Conservation (phyloP, 1,284 basidiomycete genomes). For the Inonotus hispidus region DNA sequence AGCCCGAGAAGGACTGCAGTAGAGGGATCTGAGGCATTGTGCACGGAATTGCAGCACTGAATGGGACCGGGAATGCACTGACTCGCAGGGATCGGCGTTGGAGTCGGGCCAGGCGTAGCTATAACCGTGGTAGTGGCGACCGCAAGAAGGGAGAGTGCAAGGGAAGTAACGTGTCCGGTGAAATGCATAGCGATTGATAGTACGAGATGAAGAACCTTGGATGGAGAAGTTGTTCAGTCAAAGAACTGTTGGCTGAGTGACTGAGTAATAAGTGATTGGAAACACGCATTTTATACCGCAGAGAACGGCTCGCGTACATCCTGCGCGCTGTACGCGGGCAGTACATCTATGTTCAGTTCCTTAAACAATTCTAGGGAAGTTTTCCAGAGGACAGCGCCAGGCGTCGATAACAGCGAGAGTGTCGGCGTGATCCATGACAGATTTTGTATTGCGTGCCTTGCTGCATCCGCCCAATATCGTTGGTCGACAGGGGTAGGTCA, state of each 20-base stretch:
- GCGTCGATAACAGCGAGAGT: no score
- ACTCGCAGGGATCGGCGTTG: slow-evolving; percentile 5
- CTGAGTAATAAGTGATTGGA: not conserved
- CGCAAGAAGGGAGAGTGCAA: slow-evolving; percentile 7
- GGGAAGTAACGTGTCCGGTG: not conserved
- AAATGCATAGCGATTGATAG: not conserved
- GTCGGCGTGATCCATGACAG: no score
- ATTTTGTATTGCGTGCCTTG: no score
- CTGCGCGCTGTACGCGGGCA: no score
- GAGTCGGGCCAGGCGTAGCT: no score
- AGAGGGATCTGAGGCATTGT: not conserved
- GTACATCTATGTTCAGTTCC: no score
- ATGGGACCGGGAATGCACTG: slow-evolving; percentile 12
- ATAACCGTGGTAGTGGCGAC: no score
- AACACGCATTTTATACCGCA: not conserved
- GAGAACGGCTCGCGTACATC: no score
- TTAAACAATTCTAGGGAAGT: no score
- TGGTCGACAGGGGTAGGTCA: no score
- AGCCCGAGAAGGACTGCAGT: slow-evolving; percentile 2
- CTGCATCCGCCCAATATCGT: no score
- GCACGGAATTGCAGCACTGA: slow-evolving; percentile 11
- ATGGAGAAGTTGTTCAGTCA: not conserved
- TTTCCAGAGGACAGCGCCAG: no score
- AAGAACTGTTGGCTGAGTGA: not conserved
- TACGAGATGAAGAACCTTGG: not conserved